phyloP scores from a whole-genome alignment of 257 asterid species.

The Scutellaria baicalensis region DNA sequence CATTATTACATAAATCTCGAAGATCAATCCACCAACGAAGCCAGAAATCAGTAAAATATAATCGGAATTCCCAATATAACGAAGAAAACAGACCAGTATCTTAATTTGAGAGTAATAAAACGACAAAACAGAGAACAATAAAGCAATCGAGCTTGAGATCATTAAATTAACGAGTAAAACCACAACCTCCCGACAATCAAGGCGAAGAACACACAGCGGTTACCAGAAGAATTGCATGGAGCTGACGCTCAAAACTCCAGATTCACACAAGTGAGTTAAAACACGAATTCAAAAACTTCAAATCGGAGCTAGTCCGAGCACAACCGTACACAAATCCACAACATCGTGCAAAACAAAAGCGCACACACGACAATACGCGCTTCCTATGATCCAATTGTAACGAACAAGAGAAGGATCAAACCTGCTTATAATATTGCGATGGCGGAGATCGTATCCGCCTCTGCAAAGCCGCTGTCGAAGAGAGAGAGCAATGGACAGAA shows the following conservation, averaged over 20 bases:
- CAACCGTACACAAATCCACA: neutral
- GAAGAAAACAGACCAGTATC: neutral
- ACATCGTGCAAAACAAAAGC: neutral
- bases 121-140: neutral
- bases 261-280: slow-evolving; percentile 1
- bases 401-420: neutral
- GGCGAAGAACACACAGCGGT: slow-evolving; percentile 13
- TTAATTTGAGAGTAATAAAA: neutral
- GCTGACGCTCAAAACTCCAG: slow-evolving; percentile 5
- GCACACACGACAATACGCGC: neutral
- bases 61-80: neutral
- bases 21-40: slow-evolving; percentile 2
- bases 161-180: slow-evolving; percentile 4
- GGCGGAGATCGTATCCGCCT: slow-evolving; percentile 25
- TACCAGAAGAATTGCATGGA: slow-evolving; percentile 16
- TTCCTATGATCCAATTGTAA: neutral
- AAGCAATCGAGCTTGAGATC: slow-evolving; percentile 11
- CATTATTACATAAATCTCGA: neutral
- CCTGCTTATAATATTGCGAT: slow-evolving; percentile 12
- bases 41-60: neutral
- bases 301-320: slow-evolving; percentile 15
- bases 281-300: neutral
- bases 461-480: slow-evolving; percentile 12
- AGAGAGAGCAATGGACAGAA: slow-evolving; percentile 4
- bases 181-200: slow-evolving; percentile 13